These are phyloP conservation scores for Tubosaeta brunneosetosa DNA, from an alignment of 768 basidiomycete species.

Conservation along the genomic window DNA sequence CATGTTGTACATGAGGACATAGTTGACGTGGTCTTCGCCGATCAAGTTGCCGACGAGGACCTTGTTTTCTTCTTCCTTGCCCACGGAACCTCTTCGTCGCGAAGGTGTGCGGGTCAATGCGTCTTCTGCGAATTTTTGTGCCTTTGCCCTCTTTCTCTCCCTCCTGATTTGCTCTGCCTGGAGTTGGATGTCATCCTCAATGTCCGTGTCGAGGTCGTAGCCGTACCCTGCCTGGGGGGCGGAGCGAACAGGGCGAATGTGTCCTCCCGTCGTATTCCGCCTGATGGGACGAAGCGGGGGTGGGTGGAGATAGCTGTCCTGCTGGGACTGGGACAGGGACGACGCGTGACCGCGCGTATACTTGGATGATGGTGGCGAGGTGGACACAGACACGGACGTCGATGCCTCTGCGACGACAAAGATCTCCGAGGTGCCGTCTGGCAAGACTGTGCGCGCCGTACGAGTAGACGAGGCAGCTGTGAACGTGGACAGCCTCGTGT, in stretches of 20 bases:
- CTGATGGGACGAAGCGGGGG: constrained; percentile 46
- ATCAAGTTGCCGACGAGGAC: constrained; percentile 92
- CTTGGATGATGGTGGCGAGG: constrained; percentile 11
- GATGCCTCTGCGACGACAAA: constrained; percentile 17
- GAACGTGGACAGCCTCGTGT: constrained; percentile 39
- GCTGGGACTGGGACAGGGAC: constrained; percentile 25
- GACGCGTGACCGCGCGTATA: constrained; percentile 16
- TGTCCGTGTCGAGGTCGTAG: constrained; percentile 36
- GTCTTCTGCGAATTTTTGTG: constrained; percentile 58
- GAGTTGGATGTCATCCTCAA: constrained; percentile 66
- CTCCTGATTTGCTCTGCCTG: constrained; percentile 84
- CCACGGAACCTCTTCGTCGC: constrained; percentile 19
- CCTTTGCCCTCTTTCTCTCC: constrained; percentile 74
- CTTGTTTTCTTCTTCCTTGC: constrained; percentile 42
- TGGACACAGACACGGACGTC: constrained; percentile 17
- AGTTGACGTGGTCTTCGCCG: constrained; percentile 98
- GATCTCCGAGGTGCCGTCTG: constrained; percentile 20
- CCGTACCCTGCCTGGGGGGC: constrained; percentile 33
- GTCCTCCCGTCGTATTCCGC: constrained; percentile 68
- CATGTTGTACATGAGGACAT: constrained; percentile 99
- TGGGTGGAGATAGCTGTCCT: constrained; percentile 52
- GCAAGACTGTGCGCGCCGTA: constrained; percentile 11
- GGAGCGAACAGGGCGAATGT: constrained; percentile 27
- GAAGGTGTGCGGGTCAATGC: constrained; percentile 39
- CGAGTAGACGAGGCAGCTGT: constrained; percentile 19